Base-by-base conservation (phyloP, 192 early-diverging fungal species). In the Backusella circina region DNA sequence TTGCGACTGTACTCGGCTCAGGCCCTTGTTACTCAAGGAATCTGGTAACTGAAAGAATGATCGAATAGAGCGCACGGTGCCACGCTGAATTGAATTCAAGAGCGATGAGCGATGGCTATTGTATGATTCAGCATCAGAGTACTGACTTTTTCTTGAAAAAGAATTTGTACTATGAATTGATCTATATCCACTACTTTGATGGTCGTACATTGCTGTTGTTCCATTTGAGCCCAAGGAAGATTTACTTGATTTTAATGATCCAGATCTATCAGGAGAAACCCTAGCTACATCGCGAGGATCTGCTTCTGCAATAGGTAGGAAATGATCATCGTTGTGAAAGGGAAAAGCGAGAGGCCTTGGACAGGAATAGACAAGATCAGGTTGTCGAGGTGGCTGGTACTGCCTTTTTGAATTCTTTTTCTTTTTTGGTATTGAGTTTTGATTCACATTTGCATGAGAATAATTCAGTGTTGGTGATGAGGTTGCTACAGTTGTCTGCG, bases 261-360 rank as follows among this genome's bases (percentile, higher is more conserved):
- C 64, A 21, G n/a, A 21, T 32, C 33, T 61, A 61, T 61, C 54
- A 26, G 75, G 75, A 13, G 75, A 32, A 12, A 76, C 61, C 5
- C 75, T 37, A 9, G 75, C 75, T 1, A 76, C 75, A 76, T 76
- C 75, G 18, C 75, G 65, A 57, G 75, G 75, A 69, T 76, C 75
- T 13, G 77, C 73, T 65, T 82, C 80, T 26, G 74, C 80, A 13
- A 78, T 74, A 39, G 80, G 80, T 39, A 82, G 67, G 75, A 82
- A 82, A 33, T 78, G 73, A 1, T 67, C 77, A 67, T 82, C 80
- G 65, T 82, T 82, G 71, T 82, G 80, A 57, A 82, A 82, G 6
- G 80, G 80, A 61, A 82, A 82, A 23, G 77, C 73, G n/a, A 82
- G 70, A 16, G 80, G 80, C n/a, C 76, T 73, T 10, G 80, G 80